Evolutionary conservation across 2,329 filamentous ascomycete species (phyloP).

Genomic region (Fusarium kyushuense): DNA sequence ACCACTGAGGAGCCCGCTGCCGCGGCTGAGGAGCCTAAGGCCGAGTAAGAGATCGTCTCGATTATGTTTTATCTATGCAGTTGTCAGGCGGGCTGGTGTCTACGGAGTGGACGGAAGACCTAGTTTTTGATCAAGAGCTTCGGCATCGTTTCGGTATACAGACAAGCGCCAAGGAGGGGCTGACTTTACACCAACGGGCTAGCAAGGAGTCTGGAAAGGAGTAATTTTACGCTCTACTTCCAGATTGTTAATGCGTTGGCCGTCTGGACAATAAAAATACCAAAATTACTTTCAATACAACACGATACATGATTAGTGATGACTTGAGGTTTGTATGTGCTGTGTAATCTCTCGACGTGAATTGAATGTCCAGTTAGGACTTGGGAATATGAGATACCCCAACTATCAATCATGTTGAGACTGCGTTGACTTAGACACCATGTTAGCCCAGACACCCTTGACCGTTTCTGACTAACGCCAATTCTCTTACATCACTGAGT

Average conservation of each 20-base stretch:
- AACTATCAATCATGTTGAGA: neutral
- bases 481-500: neutral
- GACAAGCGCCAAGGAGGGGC: slow-evolving; percentile 56
- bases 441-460: neutral
- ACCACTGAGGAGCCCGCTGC: slow-evolving; percentile 69
- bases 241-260: slow-evolving; percentile 67
- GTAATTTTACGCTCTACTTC: slow-evolving; percentile 65
- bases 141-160: slow-evolving; percentile 62
- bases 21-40: slow-evolving; percentile 74
- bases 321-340: neutral
- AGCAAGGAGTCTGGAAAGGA: slow-evolving; percentile 57
- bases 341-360: neutral
- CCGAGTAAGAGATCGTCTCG: slow-evolving; percentile 63
- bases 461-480: neutral
- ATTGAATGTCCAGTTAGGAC: neutral
- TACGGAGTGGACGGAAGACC: slow-evolving; percentile 72
- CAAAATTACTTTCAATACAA: slow-evolving; percentile 59
- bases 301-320: slow-evolving; percentile 38
- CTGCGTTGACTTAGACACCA: neutral
- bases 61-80: slow-evolving; percentile 49
- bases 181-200: slow-evolving; percentile 54
- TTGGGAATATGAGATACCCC: neutral
- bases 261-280: slow-evolving; percentile 69
- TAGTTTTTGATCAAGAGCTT: slow-evolving; percentile 64
- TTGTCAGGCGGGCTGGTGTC: slow-evolving; percentile 69